Conservation (phyloP, 208 protist species). For the Leishmania tarentolae region DNA sequence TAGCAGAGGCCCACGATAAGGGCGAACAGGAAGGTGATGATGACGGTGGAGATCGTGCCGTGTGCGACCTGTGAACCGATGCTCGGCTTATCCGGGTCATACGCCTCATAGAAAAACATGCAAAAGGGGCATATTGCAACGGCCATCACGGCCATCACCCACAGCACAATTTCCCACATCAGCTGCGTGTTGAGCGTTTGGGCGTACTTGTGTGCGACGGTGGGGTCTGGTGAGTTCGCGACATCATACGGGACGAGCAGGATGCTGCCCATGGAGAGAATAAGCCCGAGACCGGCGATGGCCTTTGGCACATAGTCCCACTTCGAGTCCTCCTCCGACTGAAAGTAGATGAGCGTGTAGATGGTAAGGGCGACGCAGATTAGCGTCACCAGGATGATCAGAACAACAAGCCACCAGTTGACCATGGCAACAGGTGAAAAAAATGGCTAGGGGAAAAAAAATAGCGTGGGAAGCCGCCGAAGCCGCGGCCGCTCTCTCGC, state of each 20-base stretch:
- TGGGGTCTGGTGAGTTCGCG: constrained; percentile 82
- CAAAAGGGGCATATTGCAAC: constrained; percentile 91
- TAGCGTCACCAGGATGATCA: constrained; percentile 60
- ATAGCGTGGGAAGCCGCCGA: background rate
- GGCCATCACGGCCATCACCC: constrained; percentile 62
- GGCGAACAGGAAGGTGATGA: constrained; percentile 59
- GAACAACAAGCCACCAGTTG: constrained; percentile 88
- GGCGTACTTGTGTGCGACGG: constrained; percentile 44
- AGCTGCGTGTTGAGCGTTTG: constrained; percentile 81
- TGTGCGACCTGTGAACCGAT: constrained; percentile 57
- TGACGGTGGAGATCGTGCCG: constrained; percentile 72
- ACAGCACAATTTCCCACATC: constrained; percentile 91
- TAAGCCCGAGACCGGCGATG: constrained; percentile 77
- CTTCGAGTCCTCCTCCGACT: constrained; percentile 66
- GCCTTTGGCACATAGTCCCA: constrained; percentile 60
- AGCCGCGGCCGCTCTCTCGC: background rate
- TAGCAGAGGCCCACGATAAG: constrained; percentile 65
- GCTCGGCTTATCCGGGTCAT: constrained; percentile 81
- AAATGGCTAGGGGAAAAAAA: background rate
- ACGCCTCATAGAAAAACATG: constrained; percentile 94
- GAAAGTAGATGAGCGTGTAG: constrained; percentile 78
- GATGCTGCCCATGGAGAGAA: constrained; percentile 75
- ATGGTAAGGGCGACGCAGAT: constrained; percentile 57
- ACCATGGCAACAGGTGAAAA: constrained; percentile 33
- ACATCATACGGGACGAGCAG: constrained; percentile 94